A percentile compares a stretch with the other conserved stretches of the same genome.
Evolutionary conservation across 2,329 filamentous ascomycete genomes (phyloP).

Genomic region (Furcasterigmium furcatum): DNA sequence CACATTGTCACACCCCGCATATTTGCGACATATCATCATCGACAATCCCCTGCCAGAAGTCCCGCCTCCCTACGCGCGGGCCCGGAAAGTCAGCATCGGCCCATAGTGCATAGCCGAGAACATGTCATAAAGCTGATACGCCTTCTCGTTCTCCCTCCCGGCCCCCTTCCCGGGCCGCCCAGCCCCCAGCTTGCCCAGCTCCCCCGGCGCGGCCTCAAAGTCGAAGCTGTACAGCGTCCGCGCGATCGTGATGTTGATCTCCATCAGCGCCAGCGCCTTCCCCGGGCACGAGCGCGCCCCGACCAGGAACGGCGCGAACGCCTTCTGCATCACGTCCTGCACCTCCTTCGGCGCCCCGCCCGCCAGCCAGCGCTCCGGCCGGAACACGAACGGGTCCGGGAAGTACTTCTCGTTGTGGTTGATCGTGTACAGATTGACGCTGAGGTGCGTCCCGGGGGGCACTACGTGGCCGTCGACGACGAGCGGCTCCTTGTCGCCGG

Average conservation of each 20-base stretch:
- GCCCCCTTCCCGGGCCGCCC: conserved; percentile 45
- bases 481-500: conserved; percentile 51
- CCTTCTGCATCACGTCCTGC: conserved; percentile 53
- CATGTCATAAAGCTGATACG: conserved; percentile 68
- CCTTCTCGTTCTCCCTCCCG: conserved; percentile 53
- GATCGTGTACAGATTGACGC: conserved; percentile 64
- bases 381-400: conserved; percentile 53
- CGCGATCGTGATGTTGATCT: conserved; percentile 62
- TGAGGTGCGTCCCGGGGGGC: conserved; percentile 58
- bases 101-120: conserved; percentile 74
- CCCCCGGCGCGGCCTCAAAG: conserved; percentile 47
- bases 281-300: conserved; percentile 71
- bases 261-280: conserved; percentile 65
- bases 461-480: conserved; percentile 49
- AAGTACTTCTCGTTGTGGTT: conserved; percentile 65
- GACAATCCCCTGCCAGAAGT: no score
- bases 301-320: conserved; percentile 73
- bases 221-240: conserved; percentile 61
- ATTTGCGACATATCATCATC: no score
- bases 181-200: conserved; percentile 50
- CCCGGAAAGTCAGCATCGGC: conserved; percentile 62
- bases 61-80: no score
- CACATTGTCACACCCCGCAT: no score
- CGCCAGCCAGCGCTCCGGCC: conserved; percentile 67
- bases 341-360: conserved; percentile 39